A percentile compares a stretch with the other conserved stretches of the same genome.
Conservation (phyloP, 2,329 filamentous ascomycete species). For the Cladosporium sp. region DNA sequence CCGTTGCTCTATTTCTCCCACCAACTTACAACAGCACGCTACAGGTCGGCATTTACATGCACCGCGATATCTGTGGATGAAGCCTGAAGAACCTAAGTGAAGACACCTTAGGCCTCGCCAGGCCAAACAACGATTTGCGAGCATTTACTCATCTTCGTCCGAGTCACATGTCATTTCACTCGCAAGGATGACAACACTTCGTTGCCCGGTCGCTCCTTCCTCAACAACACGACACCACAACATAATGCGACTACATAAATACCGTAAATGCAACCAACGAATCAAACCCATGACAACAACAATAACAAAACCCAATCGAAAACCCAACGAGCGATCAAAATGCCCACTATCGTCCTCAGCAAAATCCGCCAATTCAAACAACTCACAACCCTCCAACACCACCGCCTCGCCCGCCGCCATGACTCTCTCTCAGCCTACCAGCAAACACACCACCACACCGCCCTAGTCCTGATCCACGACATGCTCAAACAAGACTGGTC, state of each 20-base stretch:
- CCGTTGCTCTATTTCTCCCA: too few species aligned
- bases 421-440: slow-evolving; percentile 4
- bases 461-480: neutral
- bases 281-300: neutral
- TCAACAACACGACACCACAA: neutral
- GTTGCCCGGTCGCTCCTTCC: slow-evolving; percentile 9
- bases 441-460: neutral
- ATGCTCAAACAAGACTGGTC: slow-evolving; percentile 8
- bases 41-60: too few species aligned
- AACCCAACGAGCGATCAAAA: neutral
- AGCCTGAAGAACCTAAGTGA: too few species aligned
- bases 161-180: slow-evolving; percentile 2
- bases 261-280: neutral
- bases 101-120: too few species aligned
- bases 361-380: slow-evolving; percentile 8
- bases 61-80: too few species aligned
- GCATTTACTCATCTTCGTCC: neutral
- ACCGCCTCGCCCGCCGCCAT: neutral
- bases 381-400: slow-evolving; percentile 1
- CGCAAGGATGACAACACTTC: neutral
- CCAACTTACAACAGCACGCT: too few species aligned
- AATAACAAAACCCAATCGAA: neutral
- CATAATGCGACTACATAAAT: neutral
- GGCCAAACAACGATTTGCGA: too few species aligned
- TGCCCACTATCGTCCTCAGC: slow-evolving; percentile 3